phyloP scores from a whole-genome alignment of 495 filamentous ascomycete species.

The Sordaria brevicollis region DNA sequence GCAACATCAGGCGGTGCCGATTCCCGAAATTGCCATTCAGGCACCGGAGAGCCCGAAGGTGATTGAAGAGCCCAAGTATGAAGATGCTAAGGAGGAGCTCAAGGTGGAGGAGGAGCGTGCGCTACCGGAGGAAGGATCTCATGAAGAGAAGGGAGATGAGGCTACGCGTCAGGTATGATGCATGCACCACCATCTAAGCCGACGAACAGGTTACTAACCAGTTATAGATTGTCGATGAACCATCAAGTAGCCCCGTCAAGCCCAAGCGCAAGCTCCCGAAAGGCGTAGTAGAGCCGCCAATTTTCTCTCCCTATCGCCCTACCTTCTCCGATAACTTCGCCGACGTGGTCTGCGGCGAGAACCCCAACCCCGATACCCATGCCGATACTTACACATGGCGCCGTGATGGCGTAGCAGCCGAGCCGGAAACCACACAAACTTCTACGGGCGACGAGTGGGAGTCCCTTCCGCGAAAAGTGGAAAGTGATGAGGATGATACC shows the following conservation, averaged over 20 bases:
- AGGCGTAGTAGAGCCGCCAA: background rate
- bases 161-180: background rate
- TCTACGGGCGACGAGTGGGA: background rate
- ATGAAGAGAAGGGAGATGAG: background rate
- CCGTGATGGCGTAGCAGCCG: background rate
- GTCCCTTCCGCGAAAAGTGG: background rate
- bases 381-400: background rate
- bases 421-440: background rate
- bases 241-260: background rate
- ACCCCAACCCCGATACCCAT: background rate
- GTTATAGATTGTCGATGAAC: background rate
- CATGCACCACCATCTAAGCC: background rate
- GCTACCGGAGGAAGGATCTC: background rate
- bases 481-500: background rate
- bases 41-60: background rate
- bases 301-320: background rate
- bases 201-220: background rate
- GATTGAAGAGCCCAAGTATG: background rate
- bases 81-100: slow-evolving; percentile 5
- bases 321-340: background rate
- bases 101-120: slow-evolving; percentile 20
- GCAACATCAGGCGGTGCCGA: background rate
- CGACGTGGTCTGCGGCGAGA: background rate
- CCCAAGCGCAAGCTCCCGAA: background rate
- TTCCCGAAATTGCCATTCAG: background rate